A percentile compares a stretch with the other conserved stretches of the same genome.
These are phyloP conservation scores for Fusarium aywerte DNA, from an alignment of 2,329 filamentous ascomycete genomes.

Conservation along the genomic window DNA sequence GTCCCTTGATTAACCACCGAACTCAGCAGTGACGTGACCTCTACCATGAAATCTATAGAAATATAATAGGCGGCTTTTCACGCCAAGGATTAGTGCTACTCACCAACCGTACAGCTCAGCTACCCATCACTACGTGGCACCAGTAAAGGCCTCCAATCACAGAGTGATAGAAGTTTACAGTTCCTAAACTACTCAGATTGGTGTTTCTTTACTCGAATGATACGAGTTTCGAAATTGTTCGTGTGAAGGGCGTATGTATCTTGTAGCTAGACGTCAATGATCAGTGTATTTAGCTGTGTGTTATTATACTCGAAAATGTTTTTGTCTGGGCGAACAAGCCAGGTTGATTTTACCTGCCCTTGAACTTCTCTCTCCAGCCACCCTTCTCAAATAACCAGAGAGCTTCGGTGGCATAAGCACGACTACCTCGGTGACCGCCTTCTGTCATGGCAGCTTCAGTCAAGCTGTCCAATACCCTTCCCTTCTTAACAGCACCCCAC, in stretches of 20 bases:
- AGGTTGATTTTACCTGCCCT: slow-evolving; percentile 56
- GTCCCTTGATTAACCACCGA: too few relatives aligned
- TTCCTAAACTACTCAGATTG: background rate
- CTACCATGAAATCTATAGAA: background rate
- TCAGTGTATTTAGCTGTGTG: background rate
- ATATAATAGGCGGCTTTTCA: background rate
- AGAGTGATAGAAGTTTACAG: background rate
- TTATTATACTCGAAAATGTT: background rate
- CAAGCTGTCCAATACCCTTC: slow-evolving; percentile 79
- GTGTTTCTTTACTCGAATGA: background rate
- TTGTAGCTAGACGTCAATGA: background rate
- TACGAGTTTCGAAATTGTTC: too few relatives aligned
- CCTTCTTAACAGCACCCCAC: slow-evolving; percentile 83
- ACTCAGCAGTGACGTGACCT: background rate
- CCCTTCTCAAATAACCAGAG: slow-evolving; percentile 85
- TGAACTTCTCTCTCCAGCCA: slow-evolving; percentile 72
- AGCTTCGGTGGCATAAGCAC: slow-evolving; percentile 87
- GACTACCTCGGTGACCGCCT: slow-evolving; percentile 79
- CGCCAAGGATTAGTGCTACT: background rate
- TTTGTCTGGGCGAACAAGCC: background rate
- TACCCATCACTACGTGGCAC: slow-evolving; percentile 25
- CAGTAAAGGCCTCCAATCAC: background rate
- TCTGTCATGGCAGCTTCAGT: slow-evolving; percentile 78
- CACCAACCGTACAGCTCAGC: background rate
- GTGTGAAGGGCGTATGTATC: background rate